Evolutionary conservation across 1,284 basidiomycete genomes (phyloP).

Genomic region (Puccinia hordei): DNA sequence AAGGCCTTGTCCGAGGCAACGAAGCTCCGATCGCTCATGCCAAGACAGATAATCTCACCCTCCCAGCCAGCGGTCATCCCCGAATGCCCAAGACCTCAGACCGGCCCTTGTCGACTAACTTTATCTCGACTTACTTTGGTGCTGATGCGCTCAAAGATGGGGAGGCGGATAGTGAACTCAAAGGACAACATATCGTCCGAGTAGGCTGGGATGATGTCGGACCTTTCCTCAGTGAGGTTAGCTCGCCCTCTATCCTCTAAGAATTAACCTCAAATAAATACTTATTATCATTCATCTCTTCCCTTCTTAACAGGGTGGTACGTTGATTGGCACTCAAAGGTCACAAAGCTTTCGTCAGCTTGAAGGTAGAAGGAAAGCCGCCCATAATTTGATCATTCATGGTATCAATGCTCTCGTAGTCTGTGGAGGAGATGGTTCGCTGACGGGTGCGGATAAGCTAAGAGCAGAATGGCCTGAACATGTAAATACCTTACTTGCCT

Average conservation of each 20-base stretch:
- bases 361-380: conserved; percentile 83
- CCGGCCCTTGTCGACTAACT: conserved; percentile 60
- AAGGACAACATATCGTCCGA: conserved; percentile 88
- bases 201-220: conserved; percentile 98
- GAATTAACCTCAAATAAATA: too few species aligned
- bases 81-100: conserved; percentile 49
- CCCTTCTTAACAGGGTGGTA: conserved; percentile 74
- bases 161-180: conserved; percentile 68
- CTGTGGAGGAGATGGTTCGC: conserved; percentile 92
- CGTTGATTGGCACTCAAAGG: conserved; percentile 91
- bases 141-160: conserved; percentile 86
- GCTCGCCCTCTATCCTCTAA: conserved; percentile 55
- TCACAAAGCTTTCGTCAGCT: conserved; percentile 81
- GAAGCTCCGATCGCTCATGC: conserved; percentile 51
- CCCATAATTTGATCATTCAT: conserved; percentile 86
- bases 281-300: not conserved
- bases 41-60: conserved; percentile 49
- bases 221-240: conserved; percentile 85
- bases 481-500: conserved; percentile 69
- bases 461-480: conserved; percentile 89
- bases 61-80: conserved; percentile 50
- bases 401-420: conserved; percentile 96
- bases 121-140: conserved; percentile 81
- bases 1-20: conserved; percentile 75
- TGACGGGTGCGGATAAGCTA: conserved; percentile 93